Base-by-base conservation (phyloP, 208 protist species). In the Wallacemonas sp. region DNA sequence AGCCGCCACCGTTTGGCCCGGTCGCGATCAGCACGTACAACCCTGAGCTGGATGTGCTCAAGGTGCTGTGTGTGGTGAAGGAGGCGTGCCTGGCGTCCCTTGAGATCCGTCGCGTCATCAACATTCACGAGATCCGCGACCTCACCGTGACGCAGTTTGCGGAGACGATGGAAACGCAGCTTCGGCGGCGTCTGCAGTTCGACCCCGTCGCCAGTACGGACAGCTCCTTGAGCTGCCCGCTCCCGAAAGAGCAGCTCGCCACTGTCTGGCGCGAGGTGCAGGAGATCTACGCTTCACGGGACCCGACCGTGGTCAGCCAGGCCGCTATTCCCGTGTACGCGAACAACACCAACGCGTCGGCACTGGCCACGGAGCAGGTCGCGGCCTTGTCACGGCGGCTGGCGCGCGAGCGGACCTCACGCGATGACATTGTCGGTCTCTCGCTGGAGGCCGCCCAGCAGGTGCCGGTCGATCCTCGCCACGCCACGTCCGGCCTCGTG, bases 171-270 rank as follows among this genome's bases (percentile, higher is more conserved):
- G 74, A 78, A 24, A 65, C 63, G 52, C 66, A 39, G 27, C 62
- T 68, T 21, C 63, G 67, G 9, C 73, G 76, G 41, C 55, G 44
- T n/a, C 65, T 89, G 27, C 68, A 75, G 61, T 74, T 79, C 38
- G 60, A 66, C n/a, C 69, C 83, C 3, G 61, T 62, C 21, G 17
- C 47, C 2, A 62, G 76, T 46, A 83, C 72, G 56, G 60, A 67
- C 9, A 52, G 76, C n/a, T 47, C 70, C 36, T 44, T 88, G 26
- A 85, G 74, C 67, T 89, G 79, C 60, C 78, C 80, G 32, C 67
- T 88, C 52, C 78, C 78, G 17, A 88, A 88, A 60, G 78, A 78
- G 66, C 77, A 88, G 47, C 75, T 88, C 1, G 82, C 82, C 19
- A 41, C 63, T 36, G 78, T 88, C 49, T 88, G 82, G 82, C 72